Conservation (phyloP, 164 flowering plant genomes). For the Echeveria elegans region DNA sequence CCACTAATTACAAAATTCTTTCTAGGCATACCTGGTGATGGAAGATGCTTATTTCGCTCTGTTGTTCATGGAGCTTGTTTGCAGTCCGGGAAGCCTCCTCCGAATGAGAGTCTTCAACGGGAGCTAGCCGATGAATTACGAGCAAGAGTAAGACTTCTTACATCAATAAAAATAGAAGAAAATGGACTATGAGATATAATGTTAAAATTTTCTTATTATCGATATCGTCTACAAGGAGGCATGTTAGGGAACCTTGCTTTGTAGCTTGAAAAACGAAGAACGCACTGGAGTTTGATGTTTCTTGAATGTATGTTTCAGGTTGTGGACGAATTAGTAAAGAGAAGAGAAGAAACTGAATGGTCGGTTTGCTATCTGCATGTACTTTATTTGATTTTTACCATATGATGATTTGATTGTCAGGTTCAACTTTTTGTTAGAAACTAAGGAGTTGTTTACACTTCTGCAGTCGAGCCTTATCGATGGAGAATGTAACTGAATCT, state of each 20-base stretch:
- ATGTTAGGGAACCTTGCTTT: background rate
- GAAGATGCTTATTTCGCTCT: slow-evolving; percentile 91
- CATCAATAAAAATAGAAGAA: background rate
- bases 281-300: slow-evolving; percentile 3
- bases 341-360: slow-evolving; percentile 95
- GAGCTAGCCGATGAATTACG: slow-evolving; percentile 85
- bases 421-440: background rate
- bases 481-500: background rate
- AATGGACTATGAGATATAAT: background rate
- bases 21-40: slow-evolving; percentile 97
- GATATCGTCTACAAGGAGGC: background rate
- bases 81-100: slow-evolving; percentile 67
- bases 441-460: background rate
- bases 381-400: background rate
- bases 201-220: background rate
- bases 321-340: slow-evolving; percentile 84
- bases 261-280: background rate
- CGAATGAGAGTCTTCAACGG: slow-evolving; percentile 52
- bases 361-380: slow-evolving; percentile 26
- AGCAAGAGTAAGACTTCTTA: slow-evolving; percentile 37
- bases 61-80: slow-evolving; percentile 90
- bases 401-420: no score
- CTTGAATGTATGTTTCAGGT: slow-evolving; percentile 42
- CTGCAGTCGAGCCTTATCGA: background rate
- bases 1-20: slow-evolving; percentile 10